These are phyloP conservation scores for Candida neerlandica DNA, from an alignment of 1,139 yeast genomes.

Conservation along the genomic window DNA sequence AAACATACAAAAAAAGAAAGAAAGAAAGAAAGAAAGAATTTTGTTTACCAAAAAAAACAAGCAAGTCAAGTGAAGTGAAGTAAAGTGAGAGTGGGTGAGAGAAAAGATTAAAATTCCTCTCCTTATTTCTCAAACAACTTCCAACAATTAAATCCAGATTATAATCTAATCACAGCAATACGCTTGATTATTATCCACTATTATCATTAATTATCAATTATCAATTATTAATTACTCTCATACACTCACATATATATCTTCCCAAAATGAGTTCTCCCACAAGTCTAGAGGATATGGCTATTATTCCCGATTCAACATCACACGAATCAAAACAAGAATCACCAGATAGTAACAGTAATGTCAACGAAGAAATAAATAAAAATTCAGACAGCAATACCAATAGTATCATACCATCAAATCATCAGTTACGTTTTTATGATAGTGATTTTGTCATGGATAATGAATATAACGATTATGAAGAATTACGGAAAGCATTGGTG, in stretches of 20 bases:
- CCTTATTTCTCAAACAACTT: conserved; percentile 3
- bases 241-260: neutral
- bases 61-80: too few relatives aligned
- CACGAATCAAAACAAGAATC: conserved; percentile 5
- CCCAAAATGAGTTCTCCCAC: conserved; percentile 34
- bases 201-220: neutral
- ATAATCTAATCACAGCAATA: neutral
- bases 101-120: conserved; percentile 4
- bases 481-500: conserved; percentile 39
- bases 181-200: neutral
- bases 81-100: neutral
- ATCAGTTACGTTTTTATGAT: conserved; percentile 19
- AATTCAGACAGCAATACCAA: neutral
- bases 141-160: neutral
- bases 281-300: conserved; percentile 27
- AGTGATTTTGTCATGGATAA: conserved; percentile 40
- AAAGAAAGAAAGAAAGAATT: neutral
- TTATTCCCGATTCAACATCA: conserved; percentile 8
- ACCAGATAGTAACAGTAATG: conserved; percentile 8
- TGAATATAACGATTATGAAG: conserved; percentile 36
- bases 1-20: neutral
- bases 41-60: conserved; percentile 2
- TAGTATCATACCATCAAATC: neutral
- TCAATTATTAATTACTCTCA: too few relatives aligned
- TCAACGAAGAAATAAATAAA: conserved; percentile 10